Evolutionary conservation across 495 filamentous ascomycete species (phyloP), one percentile per base, ranked within the genome.

Genomic region (Podospora appendiculata): DNA sequence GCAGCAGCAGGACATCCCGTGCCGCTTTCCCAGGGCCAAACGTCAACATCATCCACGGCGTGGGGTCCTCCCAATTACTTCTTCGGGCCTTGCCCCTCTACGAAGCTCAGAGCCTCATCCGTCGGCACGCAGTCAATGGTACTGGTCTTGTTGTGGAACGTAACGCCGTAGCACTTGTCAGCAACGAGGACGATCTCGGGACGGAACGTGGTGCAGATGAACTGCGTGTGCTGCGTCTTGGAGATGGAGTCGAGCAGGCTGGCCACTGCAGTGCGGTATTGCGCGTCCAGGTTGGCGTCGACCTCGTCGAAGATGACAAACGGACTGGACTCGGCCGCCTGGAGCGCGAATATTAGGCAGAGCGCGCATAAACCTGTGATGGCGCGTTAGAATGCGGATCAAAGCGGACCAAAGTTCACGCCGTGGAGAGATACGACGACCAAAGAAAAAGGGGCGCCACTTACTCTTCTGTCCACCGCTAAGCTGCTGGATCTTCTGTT

Each of bases 251-350:
- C 73, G 14, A 98, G 76, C 77, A 96, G 88, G 55, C 86, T 77
- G 5, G 93, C 93, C 18, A 96, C 91, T 1, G 92, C 91, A 4
- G 91, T 95, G 38, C 93, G 83, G 74, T 98, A 98, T 70, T 96
- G 93, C 8, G 91, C 90, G 69, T 99, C 93, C 17, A 99, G 80
- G 65, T 97, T 97, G 64, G 93, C 93, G 67, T 99, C 93, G 62
- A 99, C 95, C 72, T 99, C 93, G 65, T 99, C 93, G 56, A 99
- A 99, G 56, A 99, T 88, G 70, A 97, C 96, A 74, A 99, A 97
- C 11, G 93, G 93, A 14, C 91, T 92, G 6, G 94, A 93, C 60
- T 97, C 93, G 61, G 93, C 95, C 57, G 90, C 87, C 62, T 99
- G 93, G 67, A 99, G 95, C n/a, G 93, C 93, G 65, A 99, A 97